Conservation (phyloP, 805 yeast genomes). For the Saturnispora zaruensis region DNA sequence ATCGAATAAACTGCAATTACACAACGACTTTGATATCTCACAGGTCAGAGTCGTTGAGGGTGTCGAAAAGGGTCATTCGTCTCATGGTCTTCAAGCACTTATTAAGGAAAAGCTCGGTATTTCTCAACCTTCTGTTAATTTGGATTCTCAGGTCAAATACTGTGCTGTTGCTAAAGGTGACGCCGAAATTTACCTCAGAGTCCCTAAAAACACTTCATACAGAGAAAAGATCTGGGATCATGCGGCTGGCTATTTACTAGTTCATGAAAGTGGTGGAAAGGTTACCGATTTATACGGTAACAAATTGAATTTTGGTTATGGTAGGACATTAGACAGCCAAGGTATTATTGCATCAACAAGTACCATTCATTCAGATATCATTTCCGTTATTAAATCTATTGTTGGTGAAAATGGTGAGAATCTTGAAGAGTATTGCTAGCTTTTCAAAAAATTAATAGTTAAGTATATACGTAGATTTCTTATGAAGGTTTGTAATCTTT, state of each 20-base stretch:
- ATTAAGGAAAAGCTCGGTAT: slow-evolving; percentile 63
- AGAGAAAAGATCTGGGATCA: slow-evolving; percentile 98
- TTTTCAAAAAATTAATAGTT: background rate
- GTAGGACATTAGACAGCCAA: slow-evolving; percentile 71
- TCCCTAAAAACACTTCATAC: slow-evolving; percentile 70
- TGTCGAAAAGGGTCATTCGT: slow-evolving; percentile 91
- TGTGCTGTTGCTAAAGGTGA: slow-evolving; percentile 85
- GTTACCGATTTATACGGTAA: slow-evolving; percentile 81
- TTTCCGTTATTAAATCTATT: slow-evolving; percentile 36
- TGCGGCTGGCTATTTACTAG: slow-evolving; percentile 87
- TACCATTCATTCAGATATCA: slow-evolving; percentile 40
- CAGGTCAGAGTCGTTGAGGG: slow-evolving; percentile 77
- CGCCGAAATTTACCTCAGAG: slow-evolving; percentile 84
- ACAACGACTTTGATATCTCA: slow-evolving; percentile 34
- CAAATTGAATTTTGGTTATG: slow-evolving; percentile 72
- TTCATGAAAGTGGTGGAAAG: slow-evolving; percentile 83
- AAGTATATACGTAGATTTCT: background rate
- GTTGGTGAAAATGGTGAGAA: slow-evolving; percentile 29
- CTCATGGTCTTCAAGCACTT: slow-evolving; percentile 74
- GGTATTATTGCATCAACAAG: slow-evolving; percentile 85
- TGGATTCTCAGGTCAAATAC: slow-evolving; percentile 96
- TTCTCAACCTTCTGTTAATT: slow-evolving; percentile 49
- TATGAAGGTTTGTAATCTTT: background rate
- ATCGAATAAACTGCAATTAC: slow-evolving; percentile 39
- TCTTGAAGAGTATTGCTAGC: slow-evolving; percentile 19